phyloP scores from a whole-genome alignment of 179 eudicot genomes.

The Drosera spatulata region DNA sequence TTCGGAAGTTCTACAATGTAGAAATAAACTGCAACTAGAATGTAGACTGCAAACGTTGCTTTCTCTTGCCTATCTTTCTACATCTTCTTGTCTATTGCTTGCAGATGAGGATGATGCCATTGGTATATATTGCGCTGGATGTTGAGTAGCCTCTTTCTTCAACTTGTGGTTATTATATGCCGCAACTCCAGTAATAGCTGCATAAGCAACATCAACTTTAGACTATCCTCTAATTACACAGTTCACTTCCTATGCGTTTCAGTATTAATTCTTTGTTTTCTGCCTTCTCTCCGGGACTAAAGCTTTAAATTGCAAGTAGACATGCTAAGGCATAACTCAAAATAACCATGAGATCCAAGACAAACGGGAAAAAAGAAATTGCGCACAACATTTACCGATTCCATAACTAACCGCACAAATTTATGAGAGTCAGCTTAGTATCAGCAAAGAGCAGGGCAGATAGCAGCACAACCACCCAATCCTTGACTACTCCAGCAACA shows the following conservation, averaged over 20 bases:
- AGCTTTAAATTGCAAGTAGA: no score
- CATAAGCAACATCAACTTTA: slow-evolving; percentile 10
- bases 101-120: no score
- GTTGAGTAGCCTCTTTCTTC: slow-evolving; percentile 56
- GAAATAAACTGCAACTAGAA: no score
- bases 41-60: no score
- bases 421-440: slow-evolving; percentile 74
- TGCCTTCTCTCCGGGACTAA: no score
- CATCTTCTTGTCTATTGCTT: no score
- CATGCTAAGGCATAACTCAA: neutral
- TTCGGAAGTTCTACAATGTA: no score
- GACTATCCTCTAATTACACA: neutral
- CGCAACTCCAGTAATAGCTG: slow-evolving; percentile 94
- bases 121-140: no score
- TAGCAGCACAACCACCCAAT: slow-evolving; percentile 92
- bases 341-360: neutral
- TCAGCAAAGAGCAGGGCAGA: slow-evolving; percentile 95
- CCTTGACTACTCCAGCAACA: slow-evolving; percentile 99
- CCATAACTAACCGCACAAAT: slow-evolving; percentile 77
- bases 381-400: slow-evolving; percentile 42
- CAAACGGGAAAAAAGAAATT: neutral
- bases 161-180: slow-evolving; percentile 87
- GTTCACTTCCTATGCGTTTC: neutral
- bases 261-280: no score
- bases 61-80: no score